Evolutionary conservation across 2,329 filamentous ascomycete species (phyloP).

Genomic region (Fusarium irregulare): DNA sequence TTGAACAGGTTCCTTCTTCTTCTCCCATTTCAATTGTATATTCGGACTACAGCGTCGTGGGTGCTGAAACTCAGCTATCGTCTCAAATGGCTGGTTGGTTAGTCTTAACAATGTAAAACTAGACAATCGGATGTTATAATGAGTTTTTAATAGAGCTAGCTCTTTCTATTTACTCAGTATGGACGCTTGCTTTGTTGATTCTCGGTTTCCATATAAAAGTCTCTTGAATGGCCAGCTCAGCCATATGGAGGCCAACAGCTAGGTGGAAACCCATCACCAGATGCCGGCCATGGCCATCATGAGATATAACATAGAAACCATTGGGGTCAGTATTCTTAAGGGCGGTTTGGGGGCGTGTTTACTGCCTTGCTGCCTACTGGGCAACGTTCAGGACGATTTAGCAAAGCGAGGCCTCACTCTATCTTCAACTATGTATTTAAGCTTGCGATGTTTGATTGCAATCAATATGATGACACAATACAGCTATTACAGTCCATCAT

Average conservation of each 20-base stretch:
- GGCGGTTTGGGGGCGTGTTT: too few species aligned
- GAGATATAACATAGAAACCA: background rate
- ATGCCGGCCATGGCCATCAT: background rate
- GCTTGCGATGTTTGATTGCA: background rate
- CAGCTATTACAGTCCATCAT: background rate
- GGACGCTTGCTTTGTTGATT: background rate
- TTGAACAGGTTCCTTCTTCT: background rate
- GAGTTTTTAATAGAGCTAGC: background rate
- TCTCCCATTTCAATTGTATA: background rate
- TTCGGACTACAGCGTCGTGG: background rate
- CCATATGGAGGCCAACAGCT: background rate
- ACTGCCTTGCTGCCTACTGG: conserved; percentile 12
- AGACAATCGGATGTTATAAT: background rate
- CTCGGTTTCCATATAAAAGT: background rate
- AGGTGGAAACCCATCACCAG: background rate
- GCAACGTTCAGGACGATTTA: background rate
- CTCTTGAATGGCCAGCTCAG: conserved; percentile 2
- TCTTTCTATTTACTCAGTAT: background rate
- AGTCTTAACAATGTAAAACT: background rate
- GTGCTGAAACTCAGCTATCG: background rate
- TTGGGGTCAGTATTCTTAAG: background rate
- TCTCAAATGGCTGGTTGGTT: background rate
- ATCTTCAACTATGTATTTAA: background rate
- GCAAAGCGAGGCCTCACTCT: background rate
- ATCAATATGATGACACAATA: background rate